Conservation (phyloP, 768 basidiomycete genomes). For the Auriscalpium orientale region DNA sequence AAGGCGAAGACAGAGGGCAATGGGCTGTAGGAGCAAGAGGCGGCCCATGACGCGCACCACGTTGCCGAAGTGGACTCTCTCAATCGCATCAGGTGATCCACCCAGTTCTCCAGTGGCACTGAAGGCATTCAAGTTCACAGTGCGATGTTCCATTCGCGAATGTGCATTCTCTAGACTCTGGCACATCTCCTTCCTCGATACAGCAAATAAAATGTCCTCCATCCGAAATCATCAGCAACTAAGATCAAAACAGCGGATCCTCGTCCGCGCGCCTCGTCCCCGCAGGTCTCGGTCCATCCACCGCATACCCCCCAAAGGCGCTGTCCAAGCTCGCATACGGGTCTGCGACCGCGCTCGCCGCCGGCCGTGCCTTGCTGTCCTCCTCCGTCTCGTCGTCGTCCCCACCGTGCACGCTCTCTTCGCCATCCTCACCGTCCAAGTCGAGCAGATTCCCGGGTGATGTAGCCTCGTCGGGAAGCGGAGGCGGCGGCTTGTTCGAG, state of each 20-base stretch:
- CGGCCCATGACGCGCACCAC: too few relatives aligned
- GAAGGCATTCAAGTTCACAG: too few relatives aligned
- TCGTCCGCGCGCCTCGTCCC: conserved; percentile 40
- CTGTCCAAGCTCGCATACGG: conserved; percentile 80
- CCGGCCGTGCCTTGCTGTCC: conserved; percentile 25
- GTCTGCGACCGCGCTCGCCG: conserved; percentile 32
- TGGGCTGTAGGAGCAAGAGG: too few relatives aligned
- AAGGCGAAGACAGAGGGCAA: too few relatives aligned
- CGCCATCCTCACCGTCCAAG: conserved; percentile 11
- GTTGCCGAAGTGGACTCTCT: too few relatives aligned
- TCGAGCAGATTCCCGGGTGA: conserved; percentile 15
- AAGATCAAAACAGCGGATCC: conserved; percentile 55
- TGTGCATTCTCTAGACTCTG: too few relatives aligned
- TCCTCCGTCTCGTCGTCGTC: conserved; percentile 29
- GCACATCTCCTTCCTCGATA: too few relatives aligned
- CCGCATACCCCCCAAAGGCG: conserved; percentile 67
- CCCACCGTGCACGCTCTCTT: conserved; percentile 18
- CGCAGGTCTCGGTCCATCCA: conserved; percentile 67
- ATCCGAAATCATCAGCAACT: too few relatives aligned
- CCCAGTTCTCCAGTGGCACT: too few relatives aligned
- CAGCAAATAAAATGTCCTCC: too few relatives aligned
- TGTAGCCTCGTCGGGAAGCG: conserved; percentile 21
- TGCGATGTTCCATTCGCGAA: too few relatives aligned
- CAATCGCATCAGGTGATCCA: too few relatives aligned
- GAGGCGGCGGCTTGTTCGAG: conserved; percentile 18